phyloP scores from a whole-genome alignment of 768 basidiomycete species.

The Boletus sensibilis region DNA sequence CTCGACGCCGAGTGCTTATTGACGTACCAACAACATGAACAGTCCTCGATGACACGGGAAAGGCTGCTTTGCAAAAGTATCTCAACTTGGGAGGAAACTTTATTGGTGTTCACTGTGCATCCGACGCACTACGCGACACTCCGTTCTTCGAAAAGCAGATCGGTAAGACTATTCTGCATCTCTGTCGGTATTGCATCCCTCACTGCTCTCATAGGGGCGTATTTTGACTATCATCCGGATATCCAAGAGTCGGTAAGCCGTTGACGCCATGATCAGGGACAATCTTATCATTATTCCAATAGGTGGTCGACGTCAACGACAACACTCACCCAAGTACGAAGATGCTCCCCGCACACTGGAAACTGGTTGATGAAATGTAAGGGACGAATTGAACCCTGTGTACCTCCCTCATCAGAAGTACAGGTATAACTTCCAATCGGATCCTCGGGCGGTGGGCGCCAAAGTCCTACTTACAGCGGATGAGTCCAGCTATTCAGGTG shows the following conservation, averaged over 20 bases:
- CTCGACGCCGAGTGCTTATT: neutral
- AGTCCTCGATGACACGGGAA: slow-evolving; percentile 60
- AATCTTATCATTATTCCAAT: neutral
- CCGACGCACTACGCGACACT: slow-evolving; percentile 57
- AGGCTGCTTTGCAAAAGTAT: slow-evolving; percentile 62
- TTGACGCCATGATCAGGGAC: neutral
- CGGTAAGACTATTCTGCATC: slow-evolving; percentile 35
- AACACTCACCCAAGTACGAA: slow-evolving; percentile 60
- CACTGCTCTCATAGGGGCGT: slow-evolving; percentile 43
- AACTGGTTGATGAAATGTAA: slow-evolving; percentile 60
- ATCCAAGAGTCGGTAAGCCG: slow-evolving; percentile 60
- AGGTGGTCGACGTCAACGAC: slow-evolving; percentile 62
- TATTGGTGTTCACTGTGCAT: slow-evolving; percentile 64
- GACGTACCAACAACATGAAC: neutral
- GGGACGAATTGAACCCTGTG: slow-evolving; percentile 9
- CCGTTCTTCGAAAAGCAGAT: slow-evolving; percentile 58
- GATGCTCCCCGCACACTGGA: slow-evolving; percentile 52
- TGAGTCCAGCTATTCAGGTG: slow-evolving; percentile 61
- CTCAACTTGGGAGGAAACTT: slow-evolving; percentile 70
- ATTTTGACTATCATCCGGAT: slow-evolving; percentile 69
- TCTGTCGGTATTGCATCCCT: neutral
- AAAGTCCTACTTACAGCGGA: slow-evolving; percentile 62
- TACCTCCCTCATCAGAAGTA: slow-evolving; percentile 10
- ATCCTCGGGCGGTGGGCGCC: slow-evolving; percentile 65
- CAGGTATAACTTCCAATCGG: slow-evolving; percentile 72